phyloP scores from a whole-genome alignment of 495 filamentous ascomycete genomes.

The Coniosporium apollinis region DNA sequence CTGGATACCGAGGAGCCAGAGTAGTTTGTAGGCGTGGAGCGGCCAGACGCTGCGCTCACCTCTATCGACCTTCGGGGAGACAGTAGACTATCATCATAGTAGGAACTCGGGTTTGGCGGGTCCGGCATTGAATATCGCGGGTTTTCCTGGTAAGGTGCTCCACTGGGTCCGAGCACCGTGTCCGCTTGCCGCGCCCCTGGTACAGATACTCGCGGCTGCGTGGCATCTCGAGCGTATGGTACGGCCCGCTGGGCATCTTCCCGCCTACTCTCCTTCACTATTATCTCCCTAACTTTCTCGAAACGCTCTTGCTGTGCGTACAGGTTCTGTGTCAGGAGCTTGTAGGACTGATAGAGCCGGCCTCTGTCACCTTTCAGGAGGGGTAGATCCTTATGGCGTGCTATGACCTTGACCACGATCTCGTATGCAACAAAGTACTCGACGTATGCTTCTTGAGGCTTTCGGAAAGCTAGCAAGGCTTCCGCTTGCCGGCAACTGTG shows the following conservation, averaged over 20 bases:
- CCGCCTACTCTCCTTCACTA: constrained; percentile 46
- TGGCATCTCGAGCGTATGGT: neutral
- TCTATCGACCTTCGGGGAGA: too few species aligned
- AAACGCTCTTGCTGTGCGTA: constrained; percentile 29
- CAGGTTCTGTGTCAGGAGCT: constrained; percentile 14
- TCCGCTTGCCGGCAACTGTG: constrained; percentile 13
- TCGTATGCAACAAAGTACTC: constrained; percentile 71
- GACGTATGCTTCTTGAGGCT: constrained; percentile 46
- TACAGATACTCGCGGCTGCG: neutral
- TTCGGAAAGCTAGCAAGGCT: constrained; percentile 16
- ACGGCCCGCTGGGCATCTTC: constrained; percentile 29
- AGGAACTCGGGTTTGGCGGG: too few species aligned
- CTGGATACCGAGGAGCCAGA: constrained; percentile 18
- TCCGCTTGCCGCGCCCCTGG: neutral
- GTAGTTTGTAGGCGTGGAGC: constrained; percentile 1
- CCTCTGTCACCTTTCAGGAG: constrained; percentile 29
- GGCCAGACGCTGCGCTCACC: constrained; percentile 4
- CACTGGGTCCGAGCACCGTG: neutral
- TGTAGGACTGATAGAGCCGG: constrained; percentile 31
- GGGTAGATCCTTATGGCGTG: constrained; percentile 49
- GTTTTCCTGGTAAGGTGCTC: constrained; percentile 12
- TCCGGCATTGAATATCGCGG: constrained; percentile 3
- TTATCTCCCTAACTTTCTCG: constrained; percentile 44
- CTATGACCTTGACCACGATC: constrained; percentile 58
- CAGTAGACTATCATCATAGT: too few species aligned